These are phyloP conservation scores for Coleophoma crateriformis DNA, from an alignment of 2,329 filamentous ascomycete genomes.

Conservation along the genomic window DNA sequence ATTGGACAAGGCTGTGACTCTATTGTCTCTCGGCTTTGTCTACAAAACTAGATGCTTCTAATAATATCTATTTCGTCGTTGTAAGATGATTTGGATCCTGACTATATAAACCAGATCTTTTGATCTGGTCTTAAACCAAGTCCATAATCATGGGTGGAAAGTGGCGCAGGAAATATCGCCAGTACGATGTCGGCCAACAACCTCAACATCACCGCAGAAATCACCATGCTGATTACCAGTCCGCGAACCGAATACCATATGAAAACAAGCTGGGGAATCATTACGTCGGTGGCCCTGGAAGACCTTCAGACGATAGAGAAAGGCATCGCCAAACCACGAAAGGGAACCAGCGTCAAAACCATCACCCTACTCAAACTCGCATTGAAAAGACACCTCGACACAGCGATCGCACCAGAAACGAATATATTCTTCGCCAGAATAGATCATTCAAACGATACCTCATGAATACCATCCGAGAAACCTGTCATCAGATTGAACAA, in stretches of 20 bases:
- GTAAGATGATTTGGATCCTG: not conserved
- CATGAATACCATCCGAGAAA: conserved; percentile 2
- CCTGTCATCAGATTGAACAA: conserved; percentile 6
- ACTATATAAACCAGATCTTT: not conserved
- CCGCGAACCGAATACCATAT: not conserved
- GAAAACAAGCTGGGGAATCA: not conserved
- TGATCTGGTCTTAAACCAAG: not conserved
- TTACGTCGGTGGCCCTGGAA: not conserved
- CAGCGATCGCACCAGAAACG: not conserved
- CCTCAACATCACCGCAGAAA: not conserved
- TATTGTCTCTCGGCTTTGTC: conserved; percentile 4
- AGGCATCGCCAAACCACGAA: not conserved
- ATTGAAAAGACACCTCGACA: not conserved
- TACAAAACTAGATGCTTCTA: conserved; percentile 6
- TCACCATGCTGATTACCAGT: not conserved
- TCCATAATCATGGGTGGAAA: not conserved
- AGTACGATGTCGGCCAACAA: not conserved
- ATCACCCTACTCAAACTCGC: not conserved
- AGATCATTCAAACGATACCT: conserved; percentile 6
- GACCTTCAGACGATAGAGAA: not conserved
- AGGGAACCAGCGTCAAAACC: not conserved
- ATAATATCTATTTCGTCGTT: conserved; percentile 2
- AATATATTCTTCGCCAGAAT: conserved; percentile 3
- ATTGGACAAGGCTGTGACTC: not conserved
- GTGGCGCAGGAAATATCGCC: not conserved